These are phyloP conservation scores for Pyrus pyrifolia DNA, from an alignment of 306 rosid species.

Conservation along the genomic window DNA sequence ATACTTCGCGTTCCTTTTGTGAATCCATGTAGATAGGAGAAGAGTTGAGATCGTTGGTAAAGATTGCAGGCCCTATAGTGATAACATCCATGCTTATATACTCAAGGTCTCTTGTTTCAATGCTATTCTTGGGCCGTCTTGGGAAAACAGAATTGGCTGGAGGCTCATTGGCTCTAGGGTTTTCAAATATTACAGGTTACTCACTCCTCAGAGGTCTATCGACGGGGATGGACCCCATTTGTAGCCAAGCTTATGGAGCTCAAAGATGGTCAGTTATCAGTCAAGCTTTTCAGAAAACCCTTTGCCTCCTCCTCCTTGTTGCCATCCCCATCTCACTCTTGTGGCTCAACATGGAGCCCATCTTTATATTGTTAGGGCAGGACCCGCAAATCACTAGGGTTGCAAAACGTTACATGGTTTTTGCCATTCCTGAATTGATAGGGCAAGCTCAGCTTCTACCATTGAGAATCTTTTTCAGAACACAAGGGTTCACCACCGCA, in stretches of 20 bases:
- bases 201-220: constrained; percentile 70
- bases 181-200: constrained; percentile 68
- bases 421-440: constrained; percentile 72
- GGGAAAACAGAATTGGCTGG: constrained; percentile 82
- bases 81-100: constrained; percentile 54
- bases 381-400: constrained; percentile 64
- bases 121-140: constrained; percentile 74
- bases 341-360: constrained; percentile 68
- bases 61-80: constrained; percentile 56
- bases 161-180: constrained; percentile 80
- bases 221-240: constrained; percentile 85
- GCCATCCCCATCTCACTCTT: constrained; percentile 56
- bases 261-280: constrained; percentile 57
- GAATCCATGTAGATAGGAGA: constrained; percentile 50
- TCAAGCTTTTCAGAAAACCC: constrained; percentile 60
- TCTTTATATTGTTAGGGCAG: constrained; percentile 65
- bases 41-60: constrained; percentile 50
- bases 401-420: constrained; percentile 66
- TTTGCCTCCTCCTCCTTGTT: constrained; percentile 64
- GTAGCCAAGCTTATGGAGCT: constrained; percentile 91
- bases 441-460: constrained; percentile 76
- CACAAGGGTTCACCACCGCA: constrained; percentile 71
- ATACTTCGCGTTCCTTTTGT: constrained; percentile 9
- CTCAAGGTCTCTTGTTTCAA: constrained; percentile 65
- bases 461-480: constrained; percentile 52